Base-by-base conservation (phyloP, 345 rosid species). In the Combretum micranthum region DNA sequence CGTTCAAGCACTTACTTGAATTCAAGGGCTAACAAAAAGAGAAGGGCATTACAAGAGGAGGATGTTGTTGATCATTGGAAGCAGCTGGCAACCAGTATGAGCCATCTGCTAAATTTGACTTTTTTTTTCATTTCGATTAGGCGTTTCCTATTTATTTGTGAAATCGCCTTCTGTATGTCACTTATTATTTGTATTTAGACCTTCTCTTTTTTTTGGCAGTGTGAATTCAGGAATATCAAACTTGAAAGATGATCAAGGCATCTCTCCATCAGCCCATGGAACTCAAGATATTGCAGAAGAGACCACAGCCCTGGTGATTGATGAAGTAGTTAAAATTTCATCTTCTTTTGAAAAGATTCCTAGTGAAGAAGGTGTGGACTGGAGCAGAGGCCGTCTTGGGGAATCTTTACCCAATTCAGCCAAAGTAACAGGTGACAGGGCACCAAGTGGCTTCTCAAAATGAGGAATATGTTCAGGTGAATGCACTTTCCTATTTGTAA, bases 31-130 rank as follows among this genome's bases (percentile, higher is more conserved):
- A 65, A 57, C 55, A 73, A 70, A 60, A 88, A 83, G 76, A 92
- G 68, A 61, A 84, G 77, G 70, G 74, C 66, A 77, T 75, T 69
- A 26, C 64, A 73, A 37, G 74, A 76, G 37, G 75, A 74, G 50
- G 76, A 26, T 13, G 51, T 59, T 48, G 63, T 50, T 44, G 64
- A 67, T 61, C 64, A 45, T 68, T 71, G 13, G 78, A 64, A 54
- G 80, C 73, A 70, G 72, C 66, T 62, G 49, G 55, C 49, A 55
- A 59, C 45, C 9, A 72, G 97, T 87, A 78, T 14, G 42, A 56
- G 14, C 44, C 46, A 25, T 81, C 26, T 47, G 20, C 52, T 53
- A 42, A 49, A 12, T 53, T 21, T 26, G 22, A 23, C 1, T 43
- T 42, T 64, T 47, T 47, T 44, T 16, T 53, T 20, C 49, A 45